phyloP scores from a whole-genome alignment of 768 basidiomycete genomes.

The Omphalotus guepiniiformis region DNA sequence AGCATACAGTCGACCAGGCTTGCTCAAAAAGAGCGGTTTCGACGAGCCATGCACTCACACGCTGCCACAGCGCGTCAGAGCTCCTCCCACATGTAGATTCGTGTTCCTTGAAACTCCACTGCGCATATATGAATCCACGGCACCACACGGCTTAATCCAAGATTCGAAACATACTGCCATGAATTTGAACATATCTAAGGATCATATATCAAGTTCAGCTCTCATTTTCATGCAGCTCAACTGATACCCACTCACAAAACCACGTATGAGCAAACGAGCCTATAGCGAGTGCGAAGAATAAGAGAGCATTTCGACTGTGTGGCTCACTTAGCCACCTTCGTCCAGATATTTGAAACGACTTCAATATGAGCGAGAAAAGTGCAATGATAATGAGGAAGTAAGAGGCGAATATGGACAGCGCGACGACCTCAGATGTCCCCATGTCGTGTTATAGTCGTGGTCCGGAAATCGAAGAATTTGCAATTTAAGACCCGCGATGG shows the following conservation, averaged over 20 bases:
- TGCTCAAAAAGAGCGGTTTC: conserved; percentile 58
- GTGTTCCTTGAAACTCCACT: conserved; percentile 56
- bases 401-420: conserved; percentile 25
- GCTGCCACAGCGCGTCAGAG: conserved; percentile 14
- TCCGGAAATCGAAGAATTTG: too few species aligned
- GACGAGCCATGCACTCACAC: conserved; percentile 50
- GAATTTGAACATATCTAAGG: conserved; percentile 44
- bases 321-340: too few species aligned
- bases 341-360: conserved; percentile 1
- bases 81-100: conserved; percentile 18
- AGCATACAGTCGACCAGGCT: conserved; percentile 45
- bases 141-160: background rate
- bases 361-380: conserved; percentile 25
- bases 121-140: background rate
- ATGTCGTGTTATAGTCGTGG: too few species aligned
- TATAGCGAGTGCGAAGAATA: conserved; percentile 29
- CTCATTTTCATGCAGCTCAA: background rate
- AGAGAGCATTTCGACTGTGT: conserved; percentile 6
- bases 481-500: too few species aligned
- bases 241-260: conserved; percentile 38
- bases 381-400: conserved; percentile 30
- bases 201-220: background rate
- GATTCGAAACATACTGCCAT: conserved; percentile 28
- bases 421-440: conserved; percentile 11
- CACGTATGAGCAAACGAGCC: conserved; percentile 42